Conservation (phyloP, 805 yeast genomes). For the Metschnikowia kunwiensis region DNA sequence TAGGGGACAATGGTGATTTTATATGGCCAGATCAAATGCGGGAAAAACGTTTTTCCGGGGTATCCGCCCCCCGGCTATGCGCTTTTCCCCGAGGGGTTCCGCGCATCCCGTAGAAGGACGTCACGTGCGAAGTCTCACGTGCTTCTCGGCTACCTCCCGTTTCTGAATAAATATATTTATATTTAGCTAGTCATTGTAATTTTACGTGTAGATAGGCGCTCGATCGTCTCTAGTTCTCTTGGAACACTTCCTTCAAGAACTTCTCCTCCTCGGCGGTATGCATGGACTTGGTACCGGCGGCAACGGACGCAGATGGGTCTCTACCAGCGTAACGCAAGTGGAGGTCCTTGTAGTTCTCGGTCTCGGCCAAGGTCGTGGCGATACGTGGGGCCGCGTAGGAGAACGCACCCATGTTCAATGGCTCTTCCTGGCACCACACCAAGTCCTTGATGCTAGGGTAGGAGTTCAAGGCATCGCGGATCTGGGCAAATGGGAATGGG, state of each 20-base stretch:
- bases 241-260: conserved; percentile 65
- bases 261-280: conserved; percentile 87
- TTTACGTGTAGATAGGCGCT: too few relatives aligned
- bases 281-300: conserved; percentile 91
- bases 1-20: too few relatives aligned
- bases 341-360: conserved; percentile 59
- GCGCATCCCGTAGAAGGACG: too few relatives aligned
- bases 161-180: too few relatives aligned
- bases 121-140: too few relatives aligned
- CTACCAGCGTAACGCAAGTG: conserved; percentile 88
- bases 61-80: too few relatives aligned
- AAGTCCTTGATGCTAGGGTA: conserved; percentile 84
- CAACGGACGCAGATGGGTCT: conserved; percentile 96
- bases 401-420: conserved; percentile 94
- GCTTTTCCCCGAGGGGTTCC: too few relatives aligned
- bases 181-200: too few relatives aligned
- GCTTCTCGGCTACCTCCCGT: too few relatives aligned
- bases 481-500: conserved; percentile 97
- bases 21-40: too few relatives aligned
- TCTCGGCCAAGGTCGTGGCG: conserved; percentile 69
- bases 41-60: too few relatives aligned
- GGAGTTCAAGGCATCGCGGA: conserved; percentile 75
- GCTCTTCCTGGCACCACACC: conserved; percentile 98
- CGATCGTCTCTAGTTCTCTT: too few relatives aligned
- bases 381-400: conserved; percentile 80